Evolutionary conservation across 345 rosid species (phyloP), one percentile per base, ranked within the genome.

Genomic region (Acer yangbiense): DNA sequence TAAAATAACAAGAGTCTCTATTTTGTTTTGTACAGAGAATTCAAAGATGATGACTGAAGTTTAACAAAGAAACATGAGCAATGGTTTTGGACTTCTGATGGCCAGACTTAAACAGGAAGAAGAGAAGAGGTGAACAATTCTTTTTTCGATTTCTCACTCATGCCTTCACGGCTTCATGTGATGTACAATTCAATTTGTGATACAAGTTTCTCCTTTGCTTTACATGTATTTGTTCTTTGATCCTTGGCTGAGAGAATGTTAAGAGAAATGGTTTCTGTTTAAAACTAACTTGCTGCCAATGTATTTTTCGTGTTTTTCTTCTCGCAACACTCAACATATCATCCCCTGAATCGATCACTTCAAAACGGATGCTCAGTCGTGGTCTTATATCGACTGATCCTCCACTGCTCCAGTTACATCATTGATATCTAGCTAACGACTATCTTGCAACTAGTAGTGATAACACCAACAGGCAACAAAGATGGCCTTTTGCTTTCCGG

Each of bases 41-140:
- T 89, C 82, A 89, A 87, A 74, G 95, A 89, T 77, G 93, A 89
- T 50, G 95, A 91, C 80, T 89, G 85, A 85, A 77, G 50, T 44
- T 35, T 71, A 76, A 18, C 20, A 61, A 61, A 23, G 67, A 77
- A 44, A 68, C 61, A 27, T 8, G n/a, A 13, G 77, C 76, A 68
- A 43, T 62, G 77, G 6, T 79, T 73, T 81, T 77, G 82, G 60
- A 76, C 12, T 73, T 0, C 20, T 13, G 23, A 11, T 11, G 20
- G 46, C 70, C 20, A 13, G 50, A 52, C 21, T 52, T 66, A 46
- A 50, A 23, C 65, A 54, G 35, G 65, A 67, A 21, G 41, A 23
- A 66, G 43, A 12, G 65, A 21, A 76, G 46, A 48, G 60, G n/a
- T 29, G 63, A 4, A 54, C 55, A 2, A 50, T 20, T 16, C 44